phyloP scores from a whole-genome alignment of 1,284 basidiomycete genomes.

The Lignosus rhinocerotis region DNA sequence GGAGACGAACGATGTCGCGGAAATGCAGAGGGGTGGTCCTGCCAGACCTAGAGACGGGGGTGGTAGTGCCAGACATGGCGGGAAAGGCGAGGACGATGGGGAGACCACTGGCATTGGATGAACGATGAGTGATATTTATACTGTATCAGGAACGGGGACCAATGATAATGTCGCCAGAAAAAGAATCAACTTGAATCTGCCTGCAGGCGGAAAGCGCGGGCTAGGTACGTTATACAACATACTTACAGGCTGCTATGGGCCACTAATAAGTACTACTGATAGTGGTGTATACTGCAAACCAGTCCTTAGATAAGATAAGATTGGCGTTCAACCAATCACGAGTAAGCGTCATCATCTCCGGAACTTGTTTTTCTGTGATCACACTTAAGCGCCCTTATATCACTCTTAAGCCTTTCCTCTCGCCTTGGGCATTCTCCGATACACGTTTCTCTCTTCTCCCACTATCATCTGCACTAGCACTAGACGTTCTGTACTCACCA shows the following conservation, averaged over 20 bases:
- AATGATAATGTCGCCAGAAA: slow-evolving; percentile 1
- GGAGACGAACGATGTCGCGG: slow-evolving; percentile 23
- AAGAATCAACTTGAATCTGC: background rate
- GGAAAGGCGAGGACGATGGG: background rate
- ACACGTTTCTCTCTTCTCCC: background rate
- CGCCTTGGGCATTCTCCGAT: background rate
- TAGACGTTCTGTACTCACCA: background rate
- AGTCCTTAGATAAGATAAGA: slow-evolving; percentile 25
- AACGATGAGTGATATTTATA: slow-evolving; percentile 10
- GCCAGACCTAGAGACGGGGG: slow-evolving; percentile 26
- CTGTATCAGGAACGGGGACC: background rate
- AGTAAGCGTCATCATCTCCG: slow-evolving; percentile 4
- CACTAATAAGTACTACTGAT: too few species aligned
- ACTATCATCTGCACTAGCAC: background rate
- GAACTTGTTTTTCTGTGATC: slow-evolving; percentile 9
- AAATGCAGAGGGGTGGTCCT: slow-evolving; percentile 29
- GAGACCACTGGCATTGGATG: background rate
- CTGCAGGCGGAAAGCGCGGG: slow-evolving; percentile 13
- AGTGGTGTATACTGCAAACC: too few species aligned
- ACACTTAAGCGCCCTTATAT: slow-evolving; percentile 16
- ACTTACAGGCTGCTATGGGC: too few species aligned
- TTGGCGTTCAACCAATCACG: background rate
- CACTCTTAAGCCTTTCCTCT: slow-evolving; percentile 13
- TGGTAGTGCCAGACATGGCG: slow-evolving; percentile 19
- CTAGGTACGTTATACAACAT: too few species aligned